These are phyloP conservation scores for Hebeloma cylindrosporum DNA, from an alignment of 768 basidiomycete genomes.

Conservation along the genomic window DNA sequence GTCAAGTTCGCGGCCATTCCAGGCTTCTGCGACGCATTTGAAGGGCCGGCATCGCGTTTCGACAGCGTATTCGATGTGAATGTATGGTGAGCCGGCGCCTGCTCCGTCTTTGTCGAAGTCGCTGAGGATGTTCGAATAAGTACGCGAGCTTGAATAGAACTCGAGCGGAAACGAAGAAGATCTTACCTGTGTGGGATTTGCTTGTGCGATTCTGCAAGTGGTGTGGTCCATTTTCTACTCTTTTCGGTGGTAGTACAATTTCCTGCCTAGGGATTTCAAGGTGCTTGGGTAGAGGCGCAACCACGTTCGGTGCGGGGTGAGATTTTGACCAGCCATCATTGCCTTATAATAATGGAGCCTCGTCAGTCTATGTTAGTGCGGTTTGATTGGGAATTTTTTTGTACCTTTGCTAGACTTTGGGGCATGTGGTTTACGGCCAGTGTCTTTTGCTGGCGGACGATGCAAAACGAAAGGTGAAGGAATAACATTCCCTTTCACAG, in stretches of 20 bases:
- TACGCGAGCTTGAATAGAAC: conserved; percentile 5
- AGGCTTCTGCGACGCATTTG: conserved; percentile 4
- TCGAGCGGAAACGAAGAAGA: conserved; percentile 6
- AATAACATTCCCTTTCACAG: conserved; percentile 4
- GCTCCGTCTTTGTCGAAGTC: conserved; percentile 3
- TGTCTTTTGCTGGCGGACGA: conserved; percentile 7
- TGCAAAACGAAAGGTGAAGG: conserved; percentile 4
- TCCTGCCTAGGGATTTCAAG: conserved; percentile 1
- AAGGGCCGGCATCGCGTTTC: conserved; percentile 4
- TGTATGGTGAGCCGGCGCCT: conserved; percentile 6
- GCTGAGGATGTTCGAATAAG: conserved; percentile 6
- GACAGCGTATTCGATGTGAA: conserved; percentile 2
- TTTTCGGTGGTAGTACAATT: conserved; percentile 3
- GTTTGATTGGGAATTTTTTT: conserved; percentile 6
- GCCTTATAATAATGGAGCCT: conserved; percentile 8
- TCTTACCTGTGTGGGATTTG: conserved; percentile 8
- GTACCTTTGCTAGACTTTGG: conserved; percentile 8
- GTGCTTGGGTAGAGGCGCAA: conserved; percentile 1
- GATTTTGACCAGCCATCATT: conserved; percentile 6
- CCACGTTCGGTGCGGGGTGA: conserved; percentile 7
- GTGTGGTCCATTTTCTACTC: conserved; percentile 3
- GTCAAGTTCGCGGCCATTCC: conserved; percentile 5
- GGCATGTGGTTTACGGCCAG: conserved; percentile 4
- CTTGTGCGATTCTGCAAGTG: conserved; percentile 6
- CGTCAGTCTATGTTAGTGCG: conserved; percentile 5